phyloP scores from a whole-genome alignment of 345 rosid genomes.

The Anastatica hierochuntica region DNA sequence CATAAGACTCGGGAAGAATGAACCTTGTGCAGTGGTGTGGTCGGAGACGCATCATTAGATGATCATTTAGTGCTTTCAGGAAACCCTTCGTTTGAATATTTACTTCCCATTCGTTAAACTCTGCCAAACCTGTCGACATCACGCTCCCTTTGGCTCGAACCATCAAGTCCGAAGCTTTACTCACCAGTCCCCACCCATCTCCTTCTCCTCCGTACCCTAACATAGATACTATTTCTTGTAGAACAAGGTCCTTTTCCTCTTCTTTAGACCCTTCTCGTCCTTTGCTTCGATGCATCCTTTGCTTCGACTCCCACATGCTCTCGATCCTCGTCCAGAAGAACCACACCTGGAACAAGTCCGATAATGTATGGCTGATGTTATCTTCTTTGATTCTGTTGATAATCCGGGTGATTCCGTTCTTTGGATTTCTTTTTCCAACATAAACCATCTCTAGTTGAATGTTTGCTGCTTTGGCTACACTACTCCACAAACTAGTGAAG shows the following conservation, averaged over 20 bases:
- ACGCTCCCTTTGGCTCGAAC: constrained; percentile 36
- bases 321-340: constrained; percentile 87
- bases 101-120: constrained; percentile 32
- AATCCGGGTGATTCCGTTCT: constrained; percentile 35
- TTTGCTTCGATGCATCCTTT: constrained; percentile 17
- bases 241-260: constrained; percentile 39
- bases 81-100: constrained; percentile 30
- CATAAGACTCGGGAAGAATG: constrained; percentile 42
- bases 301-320: constrained; percentile 77
- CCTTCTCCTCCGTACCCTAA: constrained; percentile 52
- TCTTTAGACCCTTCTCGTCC: constrained; percentile 21
- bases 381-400: constrained; percentile 25
- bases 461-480: constrained; percentile 29
- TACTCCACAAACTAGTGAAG: constrained; percentile 28
- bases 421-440: constrained; percentile 61
- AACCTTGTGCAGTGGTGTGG: constrained; percentile 54
- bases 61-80: constrained; percentile 35
- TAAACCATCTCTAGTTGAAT: constrained; percentile 50
- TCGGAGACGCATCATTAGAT: constrained; percentile 30
- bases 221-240: constrained; percentile 43
- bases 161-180: constrained; percentile 36
- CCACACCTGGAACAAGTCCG: constrained; percentile 37
- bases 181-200: constrained; percentile 53
- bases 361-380: constrained; percentile 34
- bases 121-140: constrained; percentile 27